Percentiles rank a stretch among this genome's conserved stretches.
Conservation (phyloP, 2,329 filamentous ascomycete species). For the Botryotinia globosa region DNA sequence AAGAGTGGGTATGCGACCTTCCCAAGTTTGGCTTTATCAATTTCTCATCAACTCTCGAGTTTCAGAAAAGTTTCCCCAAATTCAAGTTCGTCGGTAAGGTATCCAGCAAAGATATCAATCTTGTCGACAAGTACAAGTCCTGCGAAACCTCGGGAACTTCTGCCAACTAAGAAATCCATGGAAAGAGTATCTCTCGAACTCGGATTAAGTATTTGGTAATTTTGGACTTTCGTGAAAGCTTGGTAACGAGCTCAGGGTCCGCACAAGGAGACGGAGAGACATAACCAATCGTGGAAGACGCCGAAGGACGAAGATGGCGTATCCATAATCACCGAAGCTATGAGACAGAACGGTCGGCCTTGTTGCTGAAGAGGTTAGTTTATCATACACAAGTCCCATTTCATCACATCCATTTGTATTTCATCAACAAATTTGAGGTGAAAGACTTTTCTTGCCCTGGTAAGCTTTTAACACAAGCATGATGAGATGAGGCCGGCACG, state of each 20-base stretch:
- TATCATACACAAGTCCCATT: background rate
- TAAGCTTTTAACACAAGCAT: conserved; percentile 5
- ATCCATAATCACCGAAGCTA: conserved; percentile 11
- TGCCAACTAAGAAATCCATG: background rate
- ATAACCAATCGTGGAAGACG: conserved; percentile 12
- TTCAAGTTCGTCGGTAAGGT: background rate
- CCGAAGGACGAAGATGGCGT: conserved; percentile 18
- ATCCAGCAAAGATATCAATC: background rate
- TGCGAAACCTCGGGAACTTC: background rate
- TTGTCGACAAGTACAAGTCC: background rate
- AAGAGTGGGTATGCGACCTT: background rate
- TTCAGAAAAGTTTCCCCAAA: background rate
- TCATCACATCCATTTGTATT: conserved; percentile 17
- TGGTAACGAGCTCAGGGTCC: conserved; percentile 11
- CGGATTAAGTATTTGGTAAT: background rate
- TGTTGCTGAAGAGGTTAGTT: conserved; percentile 5
- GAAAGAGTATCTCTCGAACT: background rate
- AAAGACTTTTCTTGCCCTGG: conserved; percentile 3
- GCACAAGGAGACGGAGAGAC: conserved; percentile 9
- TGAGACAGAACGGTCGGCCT: conserved; percentile 16
- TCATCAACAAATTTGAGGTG: conserved; percentile 10
- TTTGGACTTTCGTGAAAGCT: background rate
- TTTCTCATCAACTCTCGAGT: background rate
- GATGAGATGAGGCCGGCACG: background rate
- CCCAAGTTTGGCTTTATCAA: background rate